phyloP scores from a whole-genome alignment of 1,284 basidiomycete genomes.

The Afroboletus lepidellus region DNA sequence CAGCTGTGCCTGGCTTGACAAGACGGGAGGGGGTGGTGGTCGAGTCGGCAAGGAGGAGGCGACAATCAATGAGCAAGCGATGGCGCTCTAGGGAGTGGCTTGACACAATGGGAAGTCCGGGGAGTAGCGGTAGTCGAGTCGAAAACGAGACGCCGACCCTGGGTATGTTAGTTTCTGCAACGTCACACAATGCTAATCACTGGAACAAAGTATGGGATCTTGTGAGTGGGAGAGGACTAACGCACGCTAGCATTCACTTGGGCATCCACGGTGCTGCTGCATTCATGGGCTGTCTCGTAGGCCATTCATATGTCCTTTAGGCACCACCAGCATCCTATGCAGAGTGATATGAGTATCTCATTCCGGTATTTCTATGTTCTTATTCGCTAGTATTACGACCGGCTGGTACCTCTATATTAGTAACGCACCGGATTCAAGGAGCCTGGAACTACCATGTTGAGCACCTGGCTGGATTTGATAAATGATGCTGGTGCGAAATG shows the following conservation, averaged over 20 bases:
- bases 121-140: no score
- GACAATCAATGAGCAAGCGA: no score
- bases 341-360: constrained; percentile 51
- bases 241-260: constrained; percentile 52
- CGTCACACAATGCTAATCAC: constrained; percentile 19
- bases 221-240: constrained; percentile 38
- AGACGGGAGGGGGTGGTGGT: no score
- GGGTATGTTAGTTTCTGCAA: constrained; percentile 35
- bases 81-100: no score
- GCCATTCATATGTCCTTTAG: constrained; percentile 19
- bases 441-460: constrained; percentile 50
- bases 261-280: constrained; percentile 54
- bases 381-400: not conserved
- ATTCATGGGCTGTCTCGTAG: constrained; percentile 34
- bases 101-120: no score
- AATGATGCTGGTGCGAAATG: constrained; percentile 59
- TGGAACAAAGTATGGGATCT: constrained; percentile 58
- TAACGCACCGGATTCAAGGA: constrained; percentile 34
- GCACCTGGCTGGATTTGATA: constrained; percentile 54
- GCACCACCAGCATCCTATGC: constrained; percentile 44
- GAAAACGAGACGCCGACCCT: constrained; percentile 54
- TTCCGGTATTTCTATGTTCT: no score
- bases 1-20: no score
- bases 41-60: no score
- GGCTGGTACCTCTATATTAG: constrained; percentile 49